Evolutionary conservation across 169 alveolate species (phyloP), one percentile per base, ranked within the genome.

Genomic region (Fabrea salina): DNA sequence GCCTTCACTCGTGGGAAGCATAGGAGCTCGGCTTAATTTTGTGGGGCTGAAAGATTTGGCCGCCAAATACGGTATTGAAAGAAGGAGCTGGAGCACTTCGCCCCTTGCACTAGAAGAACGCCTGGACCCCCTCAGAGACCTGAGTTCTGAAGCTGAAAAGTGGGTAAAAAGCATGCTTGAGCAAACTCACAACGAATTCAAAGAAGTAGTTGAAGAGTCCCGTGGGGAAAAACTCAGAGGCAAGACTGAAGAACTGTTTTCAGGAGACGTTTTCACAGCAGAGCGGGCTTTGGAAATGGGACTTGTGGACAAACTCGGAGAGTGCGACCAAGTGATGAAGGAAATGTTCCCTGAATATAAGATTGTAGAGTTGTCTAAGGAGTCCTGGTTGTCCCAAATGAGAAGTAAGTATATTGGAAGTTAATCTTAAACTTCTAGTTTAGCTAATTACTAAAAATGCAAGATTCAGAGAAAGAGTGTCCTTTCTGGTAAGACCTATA

Each of bases 251-350:
- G 56, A 27, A 19, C 40, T 77, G 22, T 77, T 58, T 22, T 59
- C 41, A 43, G 83, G 78, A 13, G 83, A 77, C 61, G 78, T 77
- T 40, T 77, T 61, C 39, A 8, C 49, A 19, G 83, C 78, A n/a
- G 40, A 47, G 11, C 68, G 61, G 25, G 77, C 83, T 30, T 44
- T 61, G 79, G 41, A 77, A 32, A 16, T 30, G 16, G 83, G 83
- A 0, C 71, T 77, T 13, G 40, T 80, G 5, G 86, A 80, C 57
- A 50, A 41, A 27, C 8, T 53, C 19, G 86, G 82, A 4, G 68
- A 71, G 33, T 30, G 70, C 11, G 82, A 68, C 6, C 54, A 50
- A 41, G 54, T 43, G 1, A 68, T 80, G 82, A 40, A 80, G 39
- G 57, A 72, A 47, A 25, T 50, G 39, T 80, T 35, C 64, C 77